A percentile compares a stretch with the other conserved stretches of the same genome.
phyloP scores from a whole-genome alignment of 2,329 filamentous ascomycete genomes.

The Rugonectria rugulosa region DNA sequence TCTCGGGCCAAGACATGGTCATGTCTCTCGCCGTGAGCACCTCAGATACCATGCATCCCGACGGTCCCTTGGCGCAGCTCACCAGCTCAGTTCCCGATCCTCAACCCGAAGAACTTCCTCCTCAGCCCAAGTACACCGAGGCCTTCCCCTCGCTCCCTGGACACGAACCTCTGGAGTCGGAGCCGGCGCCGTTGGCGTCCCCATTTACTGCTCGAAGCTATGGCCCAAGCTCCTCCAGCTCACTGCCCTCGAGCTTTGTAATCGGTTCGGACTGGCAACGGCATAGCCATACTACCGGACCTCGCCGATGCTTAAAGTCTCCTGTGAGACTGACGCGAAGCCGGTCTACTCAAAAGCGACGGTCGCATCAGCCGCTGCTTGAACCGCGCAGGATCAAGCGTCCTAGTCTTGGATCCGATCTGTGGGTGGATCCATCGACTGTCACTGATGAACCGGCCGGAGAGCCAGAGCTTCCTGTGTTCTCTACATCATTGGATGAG shows the following conservation, averaged over 20 bases:
- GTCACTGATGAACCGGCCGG: slow-evolving; percentile 32
- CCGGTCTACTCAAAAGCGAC: slow-evolving; percentile 63
- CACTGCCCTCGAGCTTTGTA: slow-evolving; percentile 50
- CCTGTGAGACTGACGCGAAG: slow-evolving; percentile 60
- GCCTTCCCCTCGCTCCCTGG: slow-evolving; percentile 12
- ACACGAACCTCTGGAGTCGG: slow-evolving; percentile 34
- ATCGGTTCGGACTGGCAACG: slow-evolving; percentile 44
- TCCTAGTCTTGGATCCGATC: slow-evolving; percentile 62
- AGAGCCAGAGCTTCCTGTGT: slow-evolving; percentile 37
- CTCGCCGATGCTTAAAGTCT: slow-evolving; percentile 60
- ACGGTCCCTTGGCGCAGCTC: slow-evolving; percentile 67
- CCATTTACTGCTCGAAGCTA: slow-evolving; percentile 67
- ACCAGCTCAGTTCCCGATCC: slow-evolving; percentile 50
- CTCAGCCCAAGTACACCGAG: slow-evolving; percentile 23
- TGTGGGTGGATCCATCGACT: slow-evolving; percentile 57
- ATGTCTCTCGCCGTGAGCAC: slow-evolving; percentile 70
- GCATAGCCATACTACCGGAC: slow-evolving; percentile 59
- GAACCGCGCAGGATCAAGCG: slow-evolving; percentile 60
- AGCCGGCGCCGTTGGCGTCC: slow-evolving; percentile 55
- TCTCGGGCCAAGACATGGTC: slow-evolving; percentile 68
- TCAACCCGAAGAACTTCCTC: slow-evolving; percentile 31
- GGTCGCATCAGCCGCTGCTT: slow-evolving; percentile 54
- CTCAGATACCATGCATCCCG: slow-evolving; percentile 69
- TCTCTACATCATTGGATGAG: slow-evolving; percentile 43
- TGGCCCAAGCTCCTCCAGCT: slow-evolving; percentile 65